Evolutionary conservation across 2,329 filamentous ascomycete genomes (phyloP).

Genomic region (Periconia sp.): DNA sequence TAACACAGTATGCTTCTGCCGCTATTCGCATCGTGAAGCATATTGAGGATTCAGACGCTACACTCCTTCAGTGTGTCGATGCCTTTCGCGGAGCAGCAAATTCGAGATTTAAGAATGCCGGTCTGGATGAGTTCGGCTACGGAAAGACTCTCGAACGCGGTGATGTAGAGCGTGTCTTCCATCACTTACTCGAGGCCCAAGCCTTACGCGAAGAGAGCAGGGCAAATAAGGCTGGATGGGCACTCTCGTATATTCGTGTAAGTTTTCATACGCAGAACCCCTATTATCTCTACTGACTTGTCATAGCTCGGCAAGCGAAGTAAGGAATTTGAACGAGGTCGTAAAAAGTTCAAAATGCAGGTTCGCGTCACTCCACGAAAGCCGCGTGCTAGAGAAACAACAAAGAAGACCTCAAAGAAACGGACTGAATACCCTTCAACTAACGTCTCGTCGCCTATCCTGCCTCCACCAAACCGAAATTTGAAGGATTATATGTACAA

Average conservation of each 20-base stretch:
- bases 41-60: conserved; percentile 63
- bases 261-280: conserved; percentile 34
- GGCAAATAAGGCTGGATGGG: conserved; percentile 69
- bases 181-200: conserved; percentile 74
- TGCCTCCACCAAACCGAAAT: conserved; percentile 50
- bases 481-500: conserved; percentile 34
- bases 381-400: conserved; percentile 30
- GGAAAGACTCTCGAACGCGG: conserved; percentile 74
- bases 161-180: conserved; percentile 84
- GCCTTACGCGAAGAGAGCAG: conserved; percentile 75
- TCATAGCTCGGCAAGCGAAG: conserved; percentile 53
- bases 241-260: conserved; percentile 75
- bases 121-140: conserved; percentile 65
- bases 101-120: conserved; percentile 62
- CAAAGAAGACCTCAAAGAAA: conserved; percentile 34
- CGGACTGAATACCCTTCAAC: conserved; percentile 65
- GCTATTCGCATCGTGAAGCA: conserved; percentile 72
- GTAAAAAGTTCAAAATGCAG: conserved; percentile 56
- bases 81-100: conserved; percentile 75
- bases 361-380: conserved; percentile 57
- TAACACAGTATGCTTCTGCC: conserved; percentile 74
- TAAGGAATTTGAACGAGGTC: conserved; percentile 49
- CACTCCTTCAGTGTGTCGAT: conserved; percentile 79
- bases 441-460: conserved; percentile 69
- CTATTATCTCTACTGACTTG: neutral